Base-by-base conservation (phyloP, 2,329 filamentous ascomycete genomes). In the Colletotrichum viniferum region DNA sequence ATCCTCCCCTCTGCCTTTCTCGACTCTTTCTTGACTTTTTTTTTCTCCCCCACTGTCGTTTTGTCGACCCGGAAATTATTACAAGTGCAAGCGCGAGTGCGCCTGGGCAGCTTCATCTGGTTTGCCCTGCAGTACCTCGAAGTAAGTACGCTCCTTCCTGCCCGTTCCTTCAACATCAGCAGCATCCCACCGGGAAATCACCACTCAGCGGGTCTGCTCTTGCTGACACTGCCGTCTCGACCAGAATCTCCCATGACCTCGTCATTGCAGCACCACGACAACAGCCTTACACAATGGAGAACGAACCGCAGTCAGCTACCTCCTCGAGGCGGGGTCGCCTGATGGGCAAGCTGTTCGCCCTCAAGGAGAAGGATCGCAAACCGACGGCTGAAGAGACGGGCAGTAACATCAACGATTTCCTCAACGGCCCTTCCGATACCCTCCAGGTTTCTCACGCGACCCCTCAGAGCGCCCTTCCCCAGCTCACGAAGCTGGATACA, bases 331-430 rank as follows among this genome's bases (percentile, higher is more conserved):
- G 88, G 79, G 87, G 88, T 79, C 90, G 91, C 76, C 83, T 93
- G 62, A 93, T 93, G 88, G 91, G 91, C 78, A 92, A 91, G 85
- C 85, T 93, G 73, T 92, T 92, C 80, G 87, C 87, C 72, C 82
- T 82, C 76, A 88, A 85, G 80, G 87, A 87, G 65, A 88, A 86
- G 79, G 87, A 87, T 69, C 82, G 85, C 77, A 87, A 86, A 75
- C 77, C 79, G 38, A 78, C 81, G 21, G 80, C 82, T 21, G 82
- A 81, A 72, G 82, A 83, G 66, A 84, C 83, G 14, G 84, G 83
- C 56, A 85, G 84, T 78, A 88, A 90, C 65, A 85, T 93, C 77
- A 88, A 92, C 80, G 88, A 89, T 77, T 93, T 93, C 82, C 86
- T 93, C 67, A 88, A 87, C 79, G 89, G 89, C 75, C 85, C 87